phyloP scores from a whole-genome alignment of 1,284 basidiomycete genomes.

The Butyriboletus regius region DNA sequence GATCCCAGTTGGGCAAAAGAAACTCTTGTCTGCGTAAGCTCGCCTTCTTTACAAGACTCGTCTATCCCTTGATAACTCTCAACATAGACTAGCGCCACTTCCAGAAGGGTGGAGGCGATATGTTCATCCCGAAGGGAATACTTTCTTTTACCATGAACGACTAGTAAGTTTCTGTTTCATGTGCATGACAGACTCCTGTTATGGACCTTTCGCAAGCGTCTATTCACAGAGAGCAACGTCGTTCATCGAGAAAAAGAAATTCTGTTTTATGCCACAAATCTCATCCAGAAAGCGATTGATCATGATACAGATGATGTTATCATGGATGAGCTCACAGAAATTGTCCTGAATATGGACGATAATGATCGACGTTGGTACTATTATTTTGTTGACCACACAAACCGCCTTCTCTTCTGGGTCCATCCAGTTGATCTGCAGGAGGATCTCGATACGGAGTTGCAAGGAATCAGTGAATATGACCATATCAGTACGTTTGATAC shows the following conservation, averaged over 20 bases:
- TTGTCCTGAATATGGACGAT: constrained; percentile 11
- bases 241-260: neutral
- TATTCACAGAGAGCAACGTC: constrained; percentile 14
- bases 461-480: neutral
- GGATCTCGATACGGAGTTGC: neutral
- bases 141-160: constrained; percentile 9
- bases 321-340: constrained; percentile 14
- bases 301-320: neutral
- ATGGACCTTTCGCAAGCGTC: neutral
- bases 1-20: neutral
- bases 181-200: neutral
- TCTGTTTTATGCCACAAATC: neutral
- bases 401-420: constrained; percentile 15
- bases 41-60: neutral
- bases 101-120: constrained; percentile 2
- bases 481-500: constrained; percentile 12
- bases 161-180: constrained; percentile 2
- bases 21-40: neutral
- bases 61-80: neutral
- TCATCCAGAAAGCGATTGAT: constrained; percentile 1
- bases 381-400: constrained; percentile 1
- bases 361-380: too few relatives aligned
- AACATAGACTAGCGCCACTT: constrained; percentile 3
- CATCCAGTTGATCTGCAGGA: too few relatives aligned
- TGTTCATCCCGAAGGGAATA: constrained; percentile 15